A percentile compares a stretch with the other conserved stretches of the same genome.
phyloP scores from a whole-genome alignment of 1,284 basidiomycete genomes.

The Heterobasidion parviporum region DNA sequence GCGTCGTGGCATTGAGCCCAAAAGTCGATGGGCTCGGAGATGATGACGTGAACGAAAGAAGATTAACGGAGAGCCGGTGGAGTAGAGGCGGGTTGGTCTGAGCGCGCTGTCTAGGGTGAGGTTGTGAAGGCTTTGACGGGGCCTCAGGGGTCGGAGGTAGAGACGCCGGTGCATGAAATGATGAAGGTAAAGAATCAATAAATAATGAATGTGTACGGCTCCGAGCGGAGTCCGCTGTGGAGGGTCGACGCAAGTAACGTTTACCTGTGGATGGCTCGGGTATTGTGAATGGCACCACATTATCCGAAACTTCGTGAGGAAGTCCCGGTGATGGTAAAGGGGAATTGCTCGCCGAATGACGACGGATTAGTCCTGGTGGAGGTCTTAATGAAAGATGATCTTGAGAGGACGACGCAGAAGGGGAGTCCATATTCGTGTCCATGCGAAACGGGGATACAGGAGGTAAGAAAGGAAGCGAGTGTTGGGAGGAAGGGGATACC shows the following conservation, averaged over 20 bases:
- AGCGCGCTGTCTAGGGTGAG: slow-evolving; percentile 37
- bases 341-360: slow-evolving; percentile 38
- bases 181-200: slow-evolving; percentile 2
- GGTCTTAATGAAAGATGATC: slow-evolving; percentile 18
- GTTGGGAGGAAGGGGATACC: slow-evolving; percentile 16
- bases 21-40: slow-evolving; percentile 19
- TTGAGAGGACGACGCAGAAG: slow-evolving; percentile 16
- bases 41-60: slow-evolving; percentile 40
- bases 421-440: slow-evolving; percentile 18
- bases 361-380: slow-evolving; percentile 36
- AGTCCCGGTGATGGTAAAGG: slow-evolving; percentile 14
- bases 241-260: slow-evolving; percentile 15
- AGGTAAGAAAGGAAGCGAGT: slow-evolving; percentile 37
- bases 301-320: neutral
- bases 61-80: slow-evolving; percentile 60
- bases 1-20: slow-evolving; percentile 23
- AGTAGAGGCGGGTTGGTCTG: slow-evolving; percentile 66
- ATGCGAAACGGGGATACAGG: slow-evolving; percentile 46
- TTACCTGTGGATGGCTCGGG: slow-evolving; percentile 2
- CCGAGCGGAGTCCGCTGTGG: slow-evolving; percentile 21
- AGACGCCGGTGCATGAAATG: slow-evolving; percentile 8
- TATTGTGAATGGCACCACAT: neutral
- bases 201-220: slow-evolving; percentile 11
- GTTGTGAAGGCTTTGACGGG: slow-evolving; percentile 11
- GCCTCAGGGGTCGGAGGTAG: slow-evolving; percentile 5